Percentiles rank a stretch among this genome's conserved stretches.
These are phyloP conservation scores for Dactylellina sp. DNA, from an alignment of 2,329 filamentous ascomycete species.

Conservation along the genomic window DNA sequence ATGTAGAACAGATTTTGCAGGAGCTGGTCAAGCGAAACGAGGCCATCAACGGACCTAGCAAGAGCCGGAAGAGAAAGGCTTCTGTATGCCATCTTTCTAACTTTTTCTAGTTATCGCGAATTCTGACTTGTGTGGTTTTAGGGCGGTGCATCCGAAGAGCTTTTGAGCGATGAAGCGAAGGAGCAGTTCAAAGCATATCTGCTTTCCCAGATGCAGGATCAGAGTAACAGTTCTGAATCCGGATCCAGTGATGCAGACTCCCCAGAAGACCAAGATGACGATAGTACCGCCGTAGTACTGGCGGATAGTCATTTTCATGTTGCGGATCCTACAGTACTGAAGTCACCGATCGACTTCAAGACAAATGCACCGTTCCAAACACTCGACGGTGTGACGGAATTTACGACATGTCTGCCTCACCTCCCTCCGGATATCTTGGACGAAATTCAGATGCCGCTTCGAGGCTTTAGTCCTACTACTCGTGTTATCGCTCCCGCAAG, in stretches of 20 bases:
- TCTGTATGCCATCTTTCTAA: conserved; percentile 29
- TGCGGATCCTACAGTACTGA: conserved; percentile 52
- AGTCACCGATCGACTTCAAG: conserved; percentile 49
- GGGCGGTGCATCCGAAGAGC: conserved; percentile 35
- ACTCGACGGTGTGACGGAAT: conserved; percentile 51
- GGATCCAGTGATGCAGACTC: conserved; percentile 47
- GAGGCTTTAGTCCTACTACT: conserved; percentile 57
- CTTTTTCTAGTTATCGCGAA: conserved; percentile 9
- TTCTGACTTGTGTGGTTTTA: neutral
- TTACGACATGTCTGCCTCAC: conserved; percentile 57
- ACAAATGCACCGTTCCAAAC: conserved; percentile 32
- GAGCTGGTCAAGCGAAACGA: conserved; percentile 56
- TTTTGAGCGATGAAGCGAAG: conserved; percentile 48
- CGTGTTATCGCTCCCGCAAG: conserved; percentile 57
- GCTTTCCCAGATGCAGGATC: conserved; percentile 53
- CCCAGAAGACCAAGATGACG: conserved; percentile 14
- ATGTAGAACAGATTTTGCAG: conserved; percentile 56
- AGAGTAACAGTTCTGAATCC: conserved; percentile 40
- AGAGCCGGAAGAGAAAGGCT: conserved; percentile 53
- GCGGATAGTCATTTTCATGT: conserved; percentile 62
- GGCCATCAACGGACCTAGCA: conserved; percentile 47
- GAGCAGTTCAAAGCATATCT: conserved; percentile 53
- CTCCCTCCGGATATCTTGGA: conserved; percentile 58
- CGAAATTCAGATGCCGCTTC: conserved; percentile 55
- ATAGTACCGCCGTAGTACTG: conserved; percentile 31